Evolutionary conservation across 2,329 filamentous ascomycete genomes (phyloP).

Genomic region (Hysterium pulicare): DNA sequence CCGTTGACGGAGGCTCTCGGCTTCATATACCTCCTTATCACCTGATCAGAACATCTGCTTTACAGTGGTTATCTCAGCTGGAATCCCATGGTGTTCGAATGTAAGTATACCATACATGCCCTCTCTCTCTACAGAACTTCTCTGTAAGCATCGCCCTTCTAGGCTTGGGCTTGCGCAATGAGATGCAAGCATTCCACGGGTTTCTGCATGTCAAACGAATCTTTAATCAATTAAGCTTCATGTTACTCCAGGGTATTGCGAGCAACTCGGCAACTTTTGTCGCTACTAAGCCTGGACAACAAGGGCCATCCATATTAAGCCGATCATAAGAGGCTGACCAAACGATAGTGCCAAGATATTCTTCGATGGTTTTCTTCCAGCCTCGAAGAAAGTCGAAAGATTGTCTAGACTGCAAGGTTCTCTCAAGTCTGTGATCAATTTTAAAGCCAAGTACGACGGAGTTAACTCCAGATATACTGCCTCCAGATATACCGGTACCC

Average conservation of each 20-base stretch:
- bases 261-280: not conserved
- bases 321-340: constrained; percentile 27
- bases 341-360: constrained; percentile 53
- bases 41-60: constrained; percentile 52
- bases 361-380: constrained; percentile 81
- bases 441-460: constrained; percentile 38
- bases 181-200: no score
- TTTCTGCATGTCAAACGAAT: no score
- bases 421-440: constrained; percentile 54
- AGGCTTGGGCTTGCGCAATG: no score
- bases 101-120: not conserved
- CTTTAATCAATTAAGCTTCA: not conserved
- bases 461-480: no score
- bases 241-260: not conserved
- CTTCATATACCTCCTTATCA: constrained; percentile 56
- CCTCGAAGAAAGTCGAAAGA: constrained; percentile 61
- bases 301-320: constrained; percentile 56
- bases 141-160: no score
- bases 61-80: not conserved
- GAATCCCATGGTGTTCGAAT: not conserved
- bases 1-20: constrained; percentile 44
- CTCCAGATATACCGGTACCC: constrained; percentile 19
- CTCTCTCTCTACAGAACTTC: constrained; percentile 34
- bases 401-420: constrained; percentile 58
- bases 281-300: not conserved